Evolutionary conservation across 2,329 filamentous ascomycete species (phyloP), one percentile per base, ranked within the genome.

Genomic region (Myriosclerotinia duriaeana): DNA sequence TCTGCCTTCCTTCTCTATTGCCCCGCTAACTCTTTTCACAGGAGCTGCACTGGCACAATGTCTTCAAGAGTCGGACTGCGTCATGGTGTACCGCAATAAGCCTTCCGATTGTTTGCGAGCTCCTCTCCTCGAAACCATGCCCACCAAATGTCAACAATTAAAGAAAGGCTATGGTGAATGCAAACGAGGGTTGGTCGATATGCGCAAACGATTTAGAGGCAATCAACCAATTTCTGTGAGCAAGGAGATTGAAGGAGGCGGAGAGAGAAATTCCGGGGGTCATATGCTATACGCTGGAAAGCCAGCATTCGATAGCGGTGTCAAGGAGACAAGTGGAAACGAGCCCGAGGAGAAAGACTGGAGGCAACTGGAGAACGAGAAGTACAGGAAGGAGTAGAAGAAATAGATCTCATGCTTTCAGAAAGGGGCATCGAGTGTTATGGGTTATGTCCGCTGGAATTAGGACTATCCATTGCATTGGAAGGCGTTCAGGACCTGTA

Each of bases 151-250:
- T 80, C 92, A 94, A 77, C 94, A 97, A 79, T 85, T 99, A 68
- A 92, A 94, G 78, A 93, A 92, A 78, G 92, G 93, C 55, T 95
- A 96, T 75, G 91, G 92, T 77, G 92, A 97, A 77, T 99, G 95
- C 85, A 96, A 96, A 76, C 90, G 94, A 71, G 95, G 95, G 71
- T 87, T 96, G 87, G 90, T 98, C 73, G 95, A 99, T 78, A 99
- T 99, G 95, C 91, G 95, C 78, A 98, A 98, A 82, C 90, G 95
- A 44, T 98, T 99, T 80, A 87, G 95, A 66, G 95, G 95, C 67
- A 98, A 98, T 81, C 87, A 92, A 78, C 93, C 95, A 64, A 88
- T 96, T 71, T 83, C 87, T 34, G 79, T 82, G 67, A 80, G 87
- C 73, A 83, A 87, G 75, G 83, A 89, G 71, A 78, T 85, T 66